phyloP scores from a whole-genome alignment of 805 yeast species.

The Nakazawaea siamensis region DNA sequence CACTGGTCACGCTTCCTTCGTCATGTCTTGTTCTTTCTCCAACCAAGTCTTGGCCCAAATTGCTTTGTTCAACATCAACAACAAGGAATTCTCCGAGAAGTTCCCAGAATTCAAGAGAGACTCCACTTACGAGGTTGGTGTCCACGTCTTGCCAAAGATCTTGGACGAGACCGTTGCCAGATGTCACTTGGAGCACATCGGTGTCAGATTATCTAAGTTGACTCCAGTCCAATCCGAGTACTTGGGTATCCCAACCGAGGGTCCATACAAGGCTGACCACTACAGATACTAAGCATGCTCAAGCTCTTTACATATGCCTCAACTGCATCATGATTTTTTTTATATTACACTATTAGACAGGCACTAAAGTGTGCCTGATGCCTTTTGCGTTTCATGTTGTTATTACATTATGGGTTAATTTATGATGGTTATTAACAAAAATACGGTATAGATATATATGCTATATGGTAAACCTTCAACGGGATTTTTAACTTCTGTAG shows the following conservation, averaged over 20 bases:
- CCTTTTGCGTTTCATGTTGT: no score
- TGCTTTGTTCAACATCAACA: slow-evolving; percentile 87
- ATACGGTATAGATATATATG: no score
- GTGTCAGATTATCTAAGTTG: slow-evolving; percentile 77
- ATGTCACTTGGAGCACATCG: slow-evolving; percentile 91
- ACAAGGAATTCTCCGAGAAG: slow-evolving; percentile 68
- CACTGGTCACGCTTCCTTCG: slow-evolving; percentile 98
- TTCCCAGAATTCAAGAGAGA: slow-evolving; percentile 88
- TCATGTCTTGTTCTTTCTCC: slow-evolving; percentile 99
- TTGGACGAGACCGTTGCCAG: slow-evolving; percentile 98
- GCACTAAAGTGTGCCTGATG: no score
- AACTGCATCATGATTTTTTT: slow-evolving; percentile 11
- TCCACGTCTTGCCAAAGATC: slow-evolving; percentile 94
- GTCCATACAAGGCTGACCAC: slow-evolving; percentile 97
- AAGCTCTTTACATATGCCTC: slow-evolving; percentile 9
- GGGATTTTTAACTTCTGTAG: no score
- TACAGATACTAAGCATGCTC: slow-evolving; percentile 75
- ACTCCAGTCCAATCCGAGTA: slow-evolving; percentile 82
- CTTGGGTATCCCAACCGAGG: slow-evolving; percentile 84
- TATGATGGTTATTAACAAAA: no score
- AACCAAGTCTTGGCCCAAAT: slow-evolving; percentile 99
- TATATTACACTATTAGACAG: no score
- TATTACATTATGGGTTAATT: no score
- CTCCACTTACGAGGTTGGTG: slow-evolving; percentile 87
- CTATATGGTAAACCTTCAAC: no score